Base-by-base conservation (phyloP, 2,329 filamentous ascomycete species). In the Juglanconis sp. region DNA sequence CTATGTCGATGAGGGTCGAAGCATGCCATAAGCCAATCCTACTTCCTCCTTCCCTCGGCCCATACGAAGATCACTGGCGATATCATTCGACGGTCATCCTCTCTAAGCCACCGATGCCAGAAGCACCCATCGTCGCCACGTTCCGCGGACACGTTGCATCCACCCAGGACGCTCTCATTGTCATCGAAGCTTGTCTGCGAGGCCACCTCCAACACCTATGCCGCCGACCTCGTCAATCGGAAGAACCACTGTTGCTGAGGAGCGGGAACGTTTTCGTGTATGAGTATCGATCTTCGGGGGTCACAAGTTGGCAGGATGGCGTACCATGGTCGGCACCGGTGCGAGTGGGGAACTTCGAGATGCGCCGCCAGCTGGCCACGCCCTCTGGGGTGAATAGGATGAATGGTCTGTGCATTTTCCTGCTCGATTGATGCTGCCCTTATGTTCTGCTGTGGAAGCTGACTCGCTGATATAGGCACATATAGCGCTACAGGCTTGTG, bases 241-340 rank as follows among this genome's bases (percentile, higher is more conserved):
- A 59, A 38, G 51, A 55, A 35, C 40, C 57, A 13, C 24, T 47
- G 5, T 44, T 59, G 31, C 40, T 51, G 3, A 54, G 53, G 31
- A 59, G 57, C 17, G 57, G 57, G 15, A 54, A 59, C 30, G 38
- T 59, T 36, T 59, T 59, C 13, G 57, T 59, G 15, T 59, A 59
- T 31, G 57, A 59, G 44, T 42, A 32, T 5, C 42, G 51, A 44
- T 59, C 57, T 15, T 59, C 57, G 35, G 57, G 57, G 7, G 49
- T 59, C 35, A 59, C 51, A 36, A 49, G 7, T 15, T 59, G 57
- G 57, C 51, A 53, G 35, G 57, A 59, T 38, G 57, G 57, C 15
- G 32, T 59, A 24, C 31, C 51, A 7, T 59, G 57, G 57, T 59
- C 57, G 35, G 48, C 50, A 42, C 57, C 57, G 30, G 51, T 54